Evolutionary conservation across 768 basidiomycete species (phyloP).

Genomic region (Dictyophora rubrovolvata): DNA sequence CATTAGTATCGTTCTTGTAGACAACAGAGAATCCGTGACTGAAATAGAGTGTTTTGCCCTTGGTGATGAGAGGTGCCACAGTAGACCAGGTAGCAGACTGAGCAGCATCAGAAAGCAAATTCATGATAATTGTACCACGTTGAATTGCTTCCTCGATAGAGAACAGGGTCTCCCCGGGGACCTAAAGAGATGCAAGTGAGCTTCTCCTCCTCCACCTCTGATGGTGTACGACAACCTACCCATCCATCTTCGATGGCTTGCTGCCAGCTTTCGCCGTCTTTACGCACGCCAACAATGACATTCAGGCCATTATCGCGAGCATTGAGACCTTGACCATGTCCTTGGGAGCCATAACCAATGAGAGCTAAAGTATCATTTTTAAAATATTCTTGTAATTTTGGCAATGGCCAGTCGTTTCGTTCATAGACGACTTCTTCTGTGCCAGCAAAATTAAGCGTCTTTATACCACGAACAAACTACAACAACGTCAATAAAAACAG

Average conservation of each 20-base stretch:
- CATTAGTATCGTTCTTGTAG: conserved; percentile 94
- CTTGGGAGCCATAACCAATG: conserved; percentile 98
- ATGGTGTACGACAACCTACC: conserved; percentile 36
- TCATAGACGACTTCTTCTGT: conserved; percentile 90
- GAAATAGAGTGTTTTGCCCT: conserved; percentile 99
- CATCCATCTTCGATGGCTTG: conserved; percentile 94
- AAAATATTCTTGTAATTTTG: conserved; percentile 99
- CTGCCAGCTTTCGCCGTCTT: conserved; percentile 93
- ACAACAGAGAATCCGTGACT: conserved; percentile 99
- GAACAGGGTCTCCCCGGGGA: conserved; percentile 96
- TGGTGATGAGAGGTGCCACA: conserved; percentile 89
- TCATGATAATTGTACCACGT: conserved; percentile 98
- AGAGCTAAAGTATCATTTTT: conserved; percentile 98
- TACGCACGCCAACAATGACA: conserved; percentile 96
- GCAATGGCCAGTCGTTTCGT: conserved; percentile 93
- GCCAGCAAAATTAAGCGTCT: conserved; percentile 95
- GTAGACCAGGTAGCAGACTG: conserved; percentile 92
- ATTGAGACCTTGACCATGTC: conserved; percentile 97
- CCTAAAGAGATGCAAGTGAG: conserved; percentile 29
- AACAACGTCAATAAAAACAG: conserved; percentile 5
- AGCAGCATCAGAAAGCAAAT: conserved; percentile 98
- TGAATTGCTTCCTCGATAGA: conserved; percentile 96
- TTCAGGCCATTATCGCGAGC: conserved; percentile 98
- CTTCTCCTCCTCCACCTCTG: neutral
- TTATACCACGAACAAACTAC: conserved; percentile 64